Base-by-base conservation (phyloP, 2,329 filamentous ascomycete species). In the Pyrenophora teres region DNA sequence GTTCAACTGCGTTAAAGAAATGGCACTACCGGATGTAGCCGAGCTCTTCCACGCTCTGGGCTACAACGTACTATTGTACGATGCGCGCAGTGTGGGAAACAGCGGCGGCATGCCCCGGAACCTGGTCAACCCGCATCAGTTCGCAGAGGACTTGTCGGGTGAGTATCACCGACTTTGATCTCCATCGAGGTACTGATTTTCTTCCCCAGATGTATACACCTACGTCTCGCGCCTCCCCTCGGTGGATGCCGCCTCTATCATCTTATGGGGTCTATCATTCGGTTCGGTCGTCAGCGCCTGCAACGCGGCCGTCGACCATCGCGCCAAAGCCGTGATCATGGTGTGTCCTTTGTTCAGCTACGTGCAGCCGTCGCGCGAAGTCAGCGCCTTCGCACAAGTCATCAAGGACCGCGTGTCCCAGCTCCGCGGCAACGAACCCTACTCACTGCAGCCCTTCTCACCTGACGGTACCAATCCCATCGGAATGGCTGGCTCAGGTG, bases 1-100 rank as follows among this genome's bases (percentile, higher is more conserved):
- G 54, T 56, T 56, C 46, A 56, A 56, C 43, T 50, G 53, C 46
- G 27, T 50, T 35, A 56, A 56, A 31, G 50, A 56, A 2, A 31
- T 21, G 16, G 23, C 53, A 36, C 21, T 56, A 4, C 35, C 35
- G 0, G 54, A 56, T 16, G 31, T 56, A 18, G 53, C 53, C 13
- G 46, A 46, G 25, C 53, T 36, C 40, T 56, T 42, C 35, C 35
- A 46, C 5, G 12, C 37, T 40, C 40, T 16, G 4, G 53, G 45
- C 15, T 41, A 53, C 41, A 56, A 49, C 7, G 50, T 31, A n/a
- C 53, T 56, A 3, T 32, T 46, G 10, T 53, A 38, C 23, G 53
- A 56, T 31, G 23, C 53, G 3, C 36, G 13, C n/a, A n/a, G 33
- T 8, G 53, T 53, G 9, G 53, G 53, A 9, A 27, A 39, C 8